Conservation (phyloP, 306 rosid genomes). For the Rubus idaeus region DNA sequence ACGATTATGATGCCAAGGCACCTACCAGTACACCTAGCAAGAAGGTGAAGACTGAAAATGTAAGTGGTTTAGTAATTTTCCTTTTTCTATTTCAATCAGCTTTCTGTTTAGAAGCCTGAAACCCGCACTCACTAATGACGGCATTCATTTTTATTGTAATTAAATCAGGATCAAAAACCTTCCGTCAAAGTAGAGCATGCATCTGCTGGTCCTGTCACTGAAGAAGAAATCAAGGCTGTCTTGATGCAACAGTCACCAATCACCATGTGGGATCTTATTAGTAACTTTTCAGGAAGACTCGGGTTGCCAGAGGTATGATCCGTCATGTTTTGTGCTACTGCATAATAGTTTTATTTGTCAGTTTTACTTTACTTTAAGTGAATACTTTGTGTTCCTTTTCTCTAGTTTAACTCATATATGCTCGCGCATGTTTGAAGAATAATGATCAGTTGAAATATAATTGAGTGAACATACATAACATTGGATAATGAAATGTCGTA, state of each 20-base stretch:
- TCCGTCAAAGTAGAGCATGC: constrained; percentile 49
- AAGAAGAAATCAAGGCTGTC: constrained; percentile 86
- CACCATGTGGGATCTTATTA: constrained; percentile 86
- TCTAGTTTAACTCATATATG: background rate
- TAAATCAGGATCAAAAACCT: constrained; percentile 58
- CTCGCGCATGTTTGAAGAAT: background rate
- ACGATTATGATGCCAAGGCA: constrained; percentile 63
- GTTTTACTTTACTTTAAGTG: background rate
- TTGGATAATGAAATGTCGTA: background rate
- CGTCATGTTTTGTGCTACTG: constrained; percentile 10
- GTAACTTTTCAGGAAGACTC: constrained; percentile 76
- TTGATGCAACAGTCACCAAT: constrained; percentile 72
- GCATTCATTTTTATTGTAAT: background rate
- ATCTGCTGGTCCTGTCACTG: constrained; percentile 68
- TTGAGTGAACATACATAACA: background rate
- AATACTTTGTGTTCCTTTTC: no score
- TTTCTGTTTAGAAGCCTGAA: constrained; percentile 3
- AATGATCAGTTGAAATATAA: background rate
- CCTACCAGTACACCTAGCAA: constrained; percentile 41
- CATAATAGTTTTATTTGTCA: no score
- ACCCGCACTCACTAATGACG: background rate
- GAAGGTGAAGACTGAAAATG: constrained; percentile 87
- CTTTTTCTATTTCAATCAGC: no score
- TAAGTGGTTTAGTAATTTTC: constrained; percentile 28
- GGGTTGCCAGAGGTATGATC: constrained; percentile 55